Evolutionary conservation across 2,329 filamentous ascomycete genomes (phyloP).

Genomic region (Rhynchosporium agropyri): DNA sequence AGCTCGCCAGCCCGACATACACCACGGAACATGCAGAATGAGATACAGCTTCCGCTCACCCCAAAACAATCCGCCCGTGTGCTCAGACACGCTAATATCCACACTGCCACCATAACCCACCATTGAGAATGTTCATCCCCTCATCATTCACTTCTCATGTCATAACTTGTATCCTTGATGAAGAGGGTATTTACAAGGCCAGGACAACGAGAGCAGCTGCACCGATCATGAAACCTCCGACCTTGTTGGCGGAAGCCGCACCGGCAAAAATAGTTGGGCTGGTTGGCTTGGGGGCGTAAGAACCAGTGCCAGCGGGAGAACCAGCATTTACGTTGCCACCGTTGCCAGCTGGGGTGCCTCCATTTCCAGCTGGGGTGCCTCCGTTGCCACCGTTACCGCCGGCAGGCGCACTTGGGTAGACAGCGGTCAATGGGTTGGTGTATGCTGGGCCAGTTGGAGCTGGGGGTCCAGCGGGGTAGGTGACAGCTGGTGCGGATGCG

Average conservation of each 20-base stretch:
- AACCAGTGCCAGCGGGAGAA: not conserved
- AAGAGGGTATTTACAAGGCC: not conserved
- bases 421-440: constrained; percentile 19
- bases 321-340: constrained; percentile 3
- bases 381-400: not conserved
- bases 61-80: not conserved
- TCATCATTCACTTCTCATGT: not conserved
- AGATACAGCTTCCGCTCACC: not conserved
- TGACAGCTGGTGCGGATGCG: constrained; percentile 4
- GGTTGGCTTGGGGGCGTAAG: not conserved
- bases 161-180: not conserved
- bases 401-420: constrained; percentile 5
- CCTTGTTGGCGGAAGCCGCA: constrained; percentile 22
- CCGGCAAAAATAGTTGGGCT: constrained; percentile 13
- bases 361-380: not conserved
- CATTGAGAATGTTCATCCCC: not conserved
- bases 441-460: constrained; percentile 7
- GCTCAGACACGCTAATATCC: not conserved
- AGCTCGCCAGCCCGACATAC: not conserved
- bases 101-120: not conserved
- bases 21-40: constrained; percentile 1
- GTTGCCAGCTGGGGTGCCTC: not conserved
- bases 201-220: constrained; percentile 14
- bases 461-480: constrained; percentile 2
- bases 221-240: constrained; percentile 20